Percentiles rank a stretch among this genome's conserved stretches.
Evolutionary conservation across 2,329 filamentous ascomycete genomes (phyloP).

Genomic region (Aurifilum marmelostoma): DNA sequence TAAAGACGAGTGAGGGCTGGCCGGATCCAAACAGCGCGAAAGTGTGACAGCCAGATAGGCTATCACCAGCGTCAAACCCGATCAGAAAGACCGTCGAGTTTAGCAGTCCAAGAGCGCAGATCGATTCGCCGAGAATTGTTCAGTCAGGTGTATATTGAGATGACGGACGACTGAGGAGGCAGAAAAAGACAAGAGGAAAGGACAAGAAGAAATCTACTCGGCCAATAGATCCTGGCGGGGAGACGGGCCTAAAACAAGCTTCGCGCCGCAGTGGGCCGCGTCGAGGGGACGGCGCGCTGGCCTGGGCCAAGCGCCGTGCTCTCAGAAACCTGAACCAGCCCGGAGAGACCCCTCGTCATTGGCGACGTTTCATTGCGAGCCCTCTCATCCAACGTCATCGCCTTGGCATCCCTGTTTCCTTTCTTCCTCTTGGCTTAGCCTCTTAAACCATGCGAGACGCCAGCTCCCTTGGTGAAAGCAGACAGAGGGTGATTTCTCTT

Average conservation of each 20-base stretch:
- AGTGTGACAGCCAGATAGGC: background rate
- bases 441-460: background rate
- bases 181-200: background rate
- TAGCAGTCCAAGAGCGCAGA: background rate
- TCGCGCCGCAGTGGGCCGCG: slow-evolving; percentile 10
- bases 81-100: background rate
- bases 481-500: background rate
- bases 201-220: background rate
- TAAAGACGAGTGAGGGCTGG: background rate
- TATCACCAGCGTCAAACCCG: background rate
- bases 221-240: slow-evolving; percentile 21
- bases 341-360: background rate
- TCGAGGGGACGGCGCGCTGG: background rate
- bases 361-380: background rate
- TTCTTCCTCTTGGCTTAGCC: background rate
- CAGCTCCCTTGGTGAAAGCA: background rate
- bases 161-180: background rate
- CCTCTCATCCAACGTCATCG: slow-evolving; percentile 13
- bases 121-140: background rate
- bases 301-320: slow-evolving; percentile 7
- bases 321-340: background rate
- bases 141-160: background rate
- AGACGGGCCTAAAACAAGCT: slow-evolving; percentile 14
- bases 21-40: background rate
- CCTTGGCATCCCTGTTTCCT: slow-evolving; percentile 1